These are phyloP conservation scores for Harrya chromipes DNA, from an alignment of 768 basidiomycete genomes.

Conservation along the genomic window DNA sequence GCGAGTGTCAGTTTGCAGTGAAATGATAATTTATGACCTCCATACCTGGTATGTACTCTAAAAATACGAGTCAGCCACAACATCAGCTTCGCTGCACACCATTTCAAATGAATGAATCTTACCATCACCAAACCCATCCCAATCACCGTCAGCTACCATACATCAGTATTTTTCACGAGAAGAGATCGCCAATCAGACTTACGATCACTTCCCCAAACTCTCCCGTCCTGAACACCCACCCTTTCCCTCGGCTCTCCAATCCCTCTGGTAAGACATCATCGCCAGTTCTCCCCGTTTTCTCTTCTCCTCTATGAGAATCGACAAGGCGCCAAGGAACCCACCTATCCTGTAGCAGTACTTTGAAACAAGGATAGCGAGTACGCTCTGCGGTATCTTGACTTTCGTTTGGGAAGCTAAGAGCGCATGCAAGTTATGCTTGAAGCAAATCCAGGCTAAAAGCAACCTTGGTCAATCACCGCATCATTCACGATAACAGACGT, in stretches of 20 bases:
- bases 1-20: constrained; percentile 2
- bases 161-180: constrained; percentile 6
- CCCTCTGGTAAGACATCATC: constrained; percentile 88
- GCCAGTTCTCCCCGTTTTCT: constrained; percentile 87
- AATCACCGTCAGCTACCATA: constrained; percentile 53
- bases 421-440: constrained; percentile 58
- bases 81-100: constrained; percentile 7
- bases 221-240: constrained; percentile 69
- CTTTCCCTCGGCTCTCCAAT: constrained; percentile 79
- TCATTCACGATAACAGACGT: background rate
- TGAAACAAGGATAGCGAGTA: constrained; percentile 58
- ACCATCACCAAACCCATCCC: constrained; percentile 95
- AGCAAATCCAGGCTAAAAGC: constrained; percentile 56
- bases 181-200: constrained; percentile 26
- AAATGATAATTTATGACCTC: background rate
- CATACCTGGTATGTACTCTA: constrained; percentile 76
- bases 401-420: constrained; percentile 39
- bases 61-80: constrained; percentile 2
- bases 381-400: constrained; percentile 40
- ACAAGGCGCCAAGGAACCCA: constrained; percentile 70
- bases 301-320: constrained; percentile 85
- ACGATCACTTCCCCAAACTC: constrained; percentile 66
- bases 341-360: constrained; percentile 72
- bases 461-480: background rate
- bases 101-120: constrained; percentile 17